Evolutionary conservation across 495 filamentous ascomycete species (phyloP).

Genomic region (Tuber magnatum): DNA sequence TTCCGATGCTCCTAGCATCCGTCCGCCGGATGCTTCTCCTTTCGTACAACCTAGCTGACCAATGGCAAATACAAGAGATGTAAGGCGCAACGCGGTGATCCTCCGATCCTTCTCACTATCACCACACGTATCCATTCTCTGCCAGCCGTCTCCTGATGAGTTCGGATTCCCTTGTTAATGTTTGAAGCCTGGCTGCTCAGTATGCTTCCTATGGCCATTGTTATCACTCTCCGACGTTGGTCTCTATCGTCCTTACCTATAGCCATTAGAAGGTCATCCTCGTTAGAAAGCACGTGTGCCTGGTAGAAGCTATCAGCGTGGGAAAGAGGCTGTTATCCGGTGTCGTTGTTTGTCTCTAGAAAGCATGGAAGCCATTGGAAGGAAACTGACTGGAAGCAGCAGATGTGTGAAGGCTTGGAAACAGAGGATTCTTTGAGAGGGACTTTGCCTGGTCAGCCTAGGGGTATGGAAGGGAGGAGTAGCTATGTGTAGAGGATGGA

Average conservation of each 20-base stretch:
- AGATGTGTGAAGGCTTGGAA: not conserved
- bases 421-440: not conserved
- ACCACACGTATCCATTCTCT: no score
- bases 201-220: not conserved
- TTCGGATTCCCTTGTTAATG: not conserved
- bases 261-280: not conserved
- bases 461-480: not conserved
- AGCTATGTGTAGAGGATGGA: not conserved
- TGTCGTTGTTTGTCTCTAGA: not conserved
- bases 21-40: not conserved
- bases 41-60: no score
- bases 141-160: no score
- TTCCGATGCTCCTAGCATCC: not conserved
- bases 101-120: no score
- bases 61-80: no score
- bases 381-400: not conserved
- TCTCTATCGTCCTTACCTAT: not conserved
- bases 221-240: not conserved
- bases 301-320: not conserved
- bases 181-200: not conserved
- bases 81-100: no score
- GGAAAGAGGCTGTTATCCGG: not conserved
- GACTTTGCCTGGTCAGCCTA: no score
- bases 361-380: not conserved
- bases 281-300: not conserved